A percentile compares a stretch with the other conserved stretches of the same genome.
Evolutionary conservation across 2,329 filamentous ascomycete species (phyloP).

Genomic region (Fusarium haematococcum): DNA sequence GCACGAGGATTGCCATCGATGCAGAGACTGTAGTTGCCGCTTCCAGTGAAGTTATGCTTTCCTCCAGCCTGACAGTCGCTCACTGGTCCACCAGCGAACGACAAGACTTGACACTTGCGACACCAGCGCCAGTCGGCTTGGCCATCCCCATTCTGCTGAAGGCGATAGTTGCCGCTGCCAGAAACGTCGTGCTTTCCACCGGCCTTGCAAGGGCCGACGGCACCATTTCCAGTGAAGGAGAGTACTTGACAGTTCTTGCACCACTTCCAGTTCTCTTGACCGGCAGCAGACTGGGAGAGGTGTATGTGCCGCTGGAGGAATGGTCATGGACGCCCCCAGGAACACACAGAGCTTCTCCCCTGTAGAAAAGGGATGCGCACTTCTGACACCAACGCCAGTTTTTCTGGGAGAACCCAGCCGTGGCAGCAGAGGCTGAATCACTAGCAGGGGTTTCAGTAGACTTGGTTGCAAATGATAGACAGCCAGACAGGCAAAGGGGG

Average conservation of each 20-base stretch:
- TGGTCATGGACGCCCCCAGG: background rate
- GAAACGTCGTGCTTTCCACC: background rate
- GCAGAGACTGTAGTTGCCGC: background rate
- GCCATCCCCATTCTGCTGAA: background rate
- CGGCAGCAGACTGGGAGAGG: background rate
- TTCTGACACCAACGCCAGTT: constrained; percentile 5
- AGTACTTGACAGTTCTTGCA: background rate
- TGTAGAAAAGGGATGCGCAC: background rate
- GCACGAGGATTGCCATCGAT: background rate
- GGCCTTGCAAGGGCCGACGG: background rate
- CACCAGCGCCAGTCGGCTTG: background rate
- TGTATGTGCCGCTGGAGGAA: background rate
- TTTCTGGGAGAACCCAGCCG: background rate
- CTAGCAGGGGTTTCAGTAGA: background rate
- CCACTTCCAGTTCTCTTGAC: background rate
- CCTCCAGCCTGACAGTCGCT: background rate
- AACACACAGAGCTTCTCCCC: background rate
- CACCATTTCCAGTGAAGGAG: background rate
- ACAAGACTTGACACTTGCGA: background rate
- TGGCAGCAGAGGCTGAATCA: background rate
- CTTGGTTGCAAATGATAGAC: background rate
- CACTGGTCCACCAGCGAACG: background rate
- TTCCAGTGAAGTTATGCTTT: background rate
- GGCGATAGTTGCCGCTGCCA: background rate
- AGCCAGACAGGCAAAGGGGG: background rate